phyloP scores from a whole-genome alignment of 495 filamentous ascomycete genomes.

The Penicillium manginii region DNA sequence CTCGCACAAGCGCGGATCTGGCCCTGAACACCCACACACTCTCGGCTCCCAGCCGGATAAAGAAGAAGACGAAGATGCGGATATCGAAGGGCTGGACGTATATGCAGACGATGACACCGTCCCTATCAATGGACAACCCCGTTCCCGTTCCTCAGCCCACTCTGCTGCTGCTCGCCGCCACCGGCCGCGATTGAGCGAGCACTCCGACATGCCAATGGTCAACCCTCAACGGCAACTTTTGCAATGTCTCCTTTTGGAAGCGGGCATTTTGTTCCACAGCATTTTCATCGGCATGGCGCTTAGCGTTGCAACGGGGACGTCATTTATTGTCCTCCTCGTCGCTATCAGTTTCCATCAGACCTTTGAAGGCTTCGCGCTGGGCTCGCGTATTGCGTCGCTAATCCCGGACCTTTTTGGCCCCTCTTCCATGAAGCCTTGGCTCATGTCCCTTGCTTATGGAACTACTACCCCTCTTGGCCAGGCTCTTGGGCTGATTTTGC shows the following conservation, averaged over 20 bases:
- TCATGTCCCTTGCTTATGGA: constrained; percentile 94
- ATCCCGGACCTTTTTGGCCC: constrained; percentile 56
- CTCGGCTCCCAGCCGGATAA: constrained; percentile 11
- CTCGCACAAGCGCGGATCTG: constrained; percentile 12
- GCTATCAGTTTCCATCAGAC: constrained; percentile 86
- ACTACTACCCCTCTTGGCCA: constrained; percentile 90
- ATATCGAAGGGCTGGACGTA: constrained; percentile 33
- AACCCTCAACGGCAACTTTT: constrained; percentile 65
- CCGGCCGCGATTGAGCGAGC: constrained; percentile 16
- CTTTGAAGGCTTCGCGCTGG: constrained; percentile 79
- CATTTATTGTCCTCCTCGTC: constrained; percentile 78
- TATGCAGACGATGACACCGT: constrained; percentile 31
- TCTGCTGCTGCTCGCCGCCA: constrained; percentile 8
- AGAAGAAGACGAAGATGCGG: constrained; percentile 37
- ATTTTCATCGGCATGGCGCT: constrained; percentile 91
- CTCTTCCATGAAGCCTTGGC: constrained; percentile 69
- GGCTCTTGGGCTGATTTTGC: constrained; percentile 80
- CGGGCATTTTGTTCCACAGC: constrained; percentile 84
- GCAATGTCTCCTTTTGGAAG: constrained; percentile 80
- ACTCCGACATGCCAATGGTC: constrained; percentile 31
- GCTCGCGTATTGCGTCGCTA: constrained; percentile 70
- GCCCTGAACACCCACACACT: not conserved
- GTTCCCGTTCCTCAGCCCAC: not conserved
- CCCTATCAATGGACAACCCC: constrained; percentile 21
- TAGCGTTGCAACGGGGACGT: constrained; percentile 76